Base-by-base conservation (phyloP, 331 rosid species). In the Malus hybrid region DNA sequence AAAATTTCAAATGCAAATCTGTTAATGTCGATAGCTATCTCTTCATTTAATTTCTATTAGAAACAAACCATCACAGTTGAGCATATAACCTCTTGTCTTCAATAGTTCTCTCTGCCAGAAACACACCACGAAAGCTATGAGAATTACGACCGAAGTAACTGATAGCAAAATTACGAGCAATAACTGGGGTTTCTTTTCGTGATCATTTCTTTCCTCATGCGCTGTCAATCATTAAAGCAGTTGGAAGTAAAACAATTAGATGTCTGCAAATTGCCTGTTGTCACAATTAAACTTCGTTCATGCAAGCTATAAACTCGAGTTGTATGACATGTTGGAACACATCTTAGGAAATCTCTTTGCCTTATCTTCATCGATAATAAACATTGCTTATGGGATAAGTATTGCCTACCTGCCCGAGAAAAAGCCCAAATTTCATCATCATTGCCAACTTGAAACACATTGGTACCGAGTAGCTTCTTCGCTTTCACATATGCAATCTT, bases 21-120 rank as follows among this genome's bases (percentile, higher is more conserved):
- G 28, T 6, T 53, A 32, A 48, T 18, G 34, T 22, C 26, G 12
- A 18, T 8, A 0, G 7, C 55, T 48, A 14, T 48, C 19, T 48
- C 55, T 48, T 48, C 55, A 48, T 48, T 14, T 7, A 50, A 4
- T 16, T 48, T 6, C 3, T 48, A 14, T 48, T 13, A 14, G 19
- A 22, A 29, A 30, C 15, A 34, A 70, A 69, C n/a, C 13, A 1
- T 61, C 53, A 32, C 15, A 6, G 63, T 8, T 60, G 36, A 46
- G 8, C 9, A 16, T 12, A 24, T 50, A 70, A 85, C 86, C 86
- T 78, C 57, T 79, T 79, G 52, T 50, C 77, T 73, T 82, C 33
- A 57, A 57, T 4, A 13, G 2, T 33, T 68, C 67, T 74, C 63
- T 72, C 75, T 60, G 64, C 18, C 20, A 14, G 68, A 29, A 77